Base-by-base conservation (phyloP, 441 rosid genomes). In the Populus hybrid region DNA sequence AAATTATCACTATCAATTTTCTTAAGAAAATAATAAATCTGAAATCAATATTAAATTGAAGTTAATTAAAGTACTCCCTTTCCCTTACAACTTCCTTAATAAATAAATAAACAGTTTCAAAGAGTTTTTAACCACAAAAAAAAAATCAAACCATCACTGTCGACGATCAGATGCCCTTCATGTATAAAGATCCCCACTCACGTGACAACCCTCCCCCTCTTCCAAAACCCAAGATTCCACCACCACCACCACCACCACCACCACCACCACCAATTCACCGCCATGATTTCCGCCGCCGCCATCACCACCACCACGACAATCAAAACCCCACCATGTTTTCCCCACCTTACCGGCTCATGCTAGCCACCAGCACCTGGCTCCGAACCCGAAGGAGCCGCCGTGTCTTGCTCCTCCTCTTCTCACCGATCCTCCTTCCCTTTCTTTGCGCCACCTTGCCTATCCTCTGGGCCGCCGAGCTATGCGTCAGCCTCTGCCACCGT, bases 401-500 rank as follows among this genome's bases (percentile, higher is more conserved):
- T 70, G 4, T 88, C 28, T 77, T 89, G 70, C 86, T 90, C 74
- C 71, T 89, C 38, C 77, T 92, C 65, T 89, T 91, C 68, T 90
- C 91, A 12, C 97, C 97, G 8, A 66, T 92, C 72, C 85, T 92
- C 65, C 64, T 90, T 35, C 90, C 93, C 16, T 72, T 92, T 11
- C 83, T 90, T 77, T 89, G 83, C 78, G 83, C 81, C 40, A 59
- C 88, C 66, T 82, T 89, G 68, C 94, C 91, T 61, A 53, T 92
- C 77, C 82, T 89, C 59, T 87, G 88, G 36, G 85, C 83, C 40
- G 83, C 78, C 28, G 92, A 89, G 84, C 76, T 86, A 74, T 88
- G 84, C 67, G 33, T 77, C 72, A 81, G 82, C 67, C 73, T 86
- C 77, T 85, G 84, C 76, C 78, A 83, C 70, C 71, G 86, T 12